phyloP scores from a whole-genome alignment of 1,139 yeast genomes.

The Oligophagozyma castellii region DNA sequence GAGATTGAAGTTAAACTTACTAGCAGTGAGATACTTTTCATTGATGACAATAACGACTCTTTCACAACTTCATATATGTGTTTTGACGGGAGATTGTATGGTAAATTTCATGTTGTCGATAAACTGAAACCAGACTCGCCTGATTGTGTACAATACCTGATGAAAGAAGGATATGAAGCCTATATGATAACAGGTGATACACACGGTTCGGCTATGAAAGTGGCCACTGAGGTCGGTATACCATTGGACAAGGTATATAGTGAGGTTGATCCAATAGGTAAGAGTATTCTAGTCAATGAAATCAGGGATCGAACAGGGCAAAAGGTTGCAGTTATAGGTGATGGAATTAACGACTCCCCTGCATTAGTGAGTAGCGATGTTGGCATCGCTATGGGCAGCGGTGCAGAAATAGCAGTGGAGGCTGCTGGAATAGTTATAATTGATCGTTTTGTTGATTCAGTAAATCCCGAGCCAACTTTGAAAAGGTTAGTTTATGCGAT shows the following conservation, averaged over 20 bases:
- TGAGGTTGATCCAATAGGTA: conserved; percentile 65
- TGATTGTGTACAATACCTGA: conserved; percentile 44
- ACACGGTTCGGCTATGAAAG: conserved; percentile 42
- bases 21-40: conserved; percentile 6
- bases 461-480: conserved; percentile 28
- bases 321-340: conserved; percentile 79
- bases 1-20: conserved; percentile 2
- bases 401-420: conserved; percentile 92
- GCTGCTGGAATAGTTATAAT: conserved; percentile 88
- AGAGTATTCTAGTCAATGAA: conserved; percentile 49
- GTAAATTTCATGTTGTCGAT: conserved; percentile 57
- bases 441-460: conserved; percentile 9
- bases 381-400: conserved; percentile 84
- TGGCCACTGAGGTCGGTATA: conserved; percentile 60
- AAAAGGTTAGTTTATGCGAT: conserved; percentile 61
- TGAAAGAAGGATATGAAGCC: conserved; percentile 42
- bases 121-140: conserved; percentile 54
- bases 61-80: conserved; percentile 29
- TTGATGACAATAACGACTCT: conserved; percentile 12
- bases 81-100: conserved; percentile 45
- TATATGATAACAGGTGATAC: conserved; percentile 92
- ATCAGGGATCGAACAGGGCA: conserved; percentile 33
- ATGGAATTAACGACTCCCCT: conserved; percentile 94
- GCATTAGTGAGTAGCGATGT: conserved; percentile 80
- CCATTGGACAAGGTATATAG: conserved; percentile 53